Conservation (phyloP, 2,329 filamentous ascomycete species). For the Dactylellina drechsleri region DNA sequence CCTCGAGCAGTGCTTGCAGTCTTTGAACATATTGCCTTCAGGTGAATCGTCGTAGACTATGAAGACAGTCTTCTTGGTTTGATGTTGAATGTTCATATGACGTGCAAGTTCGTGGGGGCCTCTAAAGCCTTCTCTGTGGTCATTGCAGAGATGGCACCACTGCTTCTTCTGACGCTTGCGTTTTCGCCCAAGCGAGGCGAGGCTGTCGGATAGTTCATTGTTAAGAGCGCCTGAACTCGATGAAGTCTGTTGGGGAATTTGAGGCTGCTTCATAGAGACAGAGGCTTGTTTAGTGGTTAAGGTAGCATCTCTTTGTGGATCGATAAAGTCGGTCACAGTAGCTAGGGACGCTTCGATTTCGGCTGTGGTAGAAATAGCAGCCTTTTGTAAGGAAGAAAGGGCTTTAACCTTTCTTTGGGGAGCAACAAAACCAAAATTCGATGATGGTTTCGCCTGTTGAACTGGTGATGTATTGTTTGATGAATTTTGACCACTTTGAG, state of each 20-base stretch:
- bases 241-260: not conserved
- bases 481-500: slow-evolving; percentile 6
- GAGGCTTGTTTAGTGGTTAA: slow-evolving; percentile 5
- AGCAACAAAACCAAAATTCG: slow-evolving; percentile 47
- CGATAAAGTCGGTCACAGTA: slow-evolving; percentile 28
- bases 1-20: slow-evolving; percentile 83
- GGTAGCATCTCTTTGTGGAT: slow-evolving; percentile 20
- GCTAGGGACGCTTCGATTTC: slow-evolving; percentile 41
- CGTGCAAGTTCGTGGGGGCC: slow-evolving; percentile 83
- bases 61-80: slow-evolving; percentile 69
- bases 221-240: slow-evolving; percentile 13
- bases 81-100: slow-evolving; percentile 75
- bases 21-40: slow-evolving; percentile 73
- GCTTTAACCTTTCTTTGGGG: slow-evolving; percentile 23
- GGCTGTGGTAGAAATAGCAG: slow-evolving; percentile 50
- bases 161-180: slow-evolving; percentile 54
- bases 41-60: slow-evolving; percentile 71
- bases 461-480: slow-evolving; percentile 10
- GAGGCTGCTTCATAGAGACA: slow-evolving; percentile 4
- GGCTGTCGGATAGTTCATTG: slow-evolving; percentile 25
- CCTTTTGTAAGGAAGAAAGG: slow-evolving; percentile 35
- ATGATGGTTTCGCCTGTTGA: slow-evolving; percentile 19
- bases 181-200: slow-evolving; percentile 25
- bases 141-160: slow-evolving; percentile 75
- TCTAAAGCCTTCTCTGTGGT: slow-evolving; percentile 80